A percentile compares a stretch with the other conserved stretches of the same genome.
phyloP scores from a whole-genome alignment of 495 filamentous ascomycete genomes.

The Penicillium angulare region DNA sequence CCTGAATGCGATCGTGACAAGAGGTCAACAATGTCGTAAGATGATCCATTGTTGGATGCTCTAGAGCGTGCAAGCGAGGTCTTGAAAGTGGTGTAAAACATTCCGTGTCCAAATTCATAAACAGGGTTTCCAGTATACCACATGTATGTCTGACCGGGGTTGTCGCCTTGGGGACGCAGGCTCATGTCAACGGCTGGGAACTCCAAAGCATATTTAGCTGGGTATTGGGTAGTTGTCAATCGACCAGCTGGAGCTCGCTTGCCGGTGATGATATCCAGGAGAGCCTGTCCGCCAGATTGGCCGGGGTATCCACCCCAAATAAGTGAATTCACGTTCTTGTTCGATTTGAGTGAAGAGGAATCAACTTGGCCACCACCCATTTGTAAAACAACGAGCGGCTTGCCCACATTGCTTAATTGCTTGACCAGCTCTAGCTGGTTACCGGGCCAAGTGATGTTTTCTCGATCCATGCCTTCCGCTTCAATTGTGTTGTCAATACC shows the following conservation, averaged over 20 bases:
- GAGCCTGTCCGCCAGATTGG: conserved; percentile 56
- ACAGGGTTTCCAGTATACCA: conserved; percentile 57
- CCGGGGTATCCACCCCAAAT: conserved; percentile 61
- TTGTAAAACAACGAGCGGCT: conserved; percentile 57
- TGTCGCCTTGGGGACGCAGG: conserved; percentile 45
- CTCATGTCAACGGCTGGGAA: conserved; percentile 58
- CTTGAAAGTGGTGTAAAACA: conserved; percentile 52
- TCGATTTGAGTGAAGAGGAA: conserved; percentile 48
- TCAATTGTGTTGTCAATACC: conserved; percentile 59
- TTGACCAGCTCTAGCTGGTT: conserved; percentile 55
- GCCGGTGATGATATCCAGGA: conserved; percentile 55
- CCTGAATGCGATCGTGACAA: conserved; percentile 23
- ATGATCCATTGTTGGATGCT: background rate
- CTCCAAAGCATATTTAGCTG: conserved; percentile 49
- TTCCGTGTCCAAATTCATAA: conserved; percentile 55
- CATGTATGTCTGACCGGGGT: conserved; percentile 57
- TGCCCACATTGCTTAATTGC: conserved; percentile 46
- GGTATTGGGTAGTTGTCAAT: conserved; percentile 58
- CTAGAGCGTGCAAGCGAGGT: conserved; percentile 22
- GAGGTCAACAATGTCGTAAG: conserved; percentile 31
- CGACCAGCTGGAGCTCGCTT: conserved; percentile 56
- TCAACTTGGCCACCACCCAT: conserved; percentile 62
- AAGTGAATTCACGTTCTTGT: conserved; percentile 50
- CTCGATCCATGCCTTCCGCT: conserved; percentile 53
- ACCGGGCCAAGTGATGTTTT: conserved; percentile 56